A percentile compares a stretch with the other conserved stretches of the same genome.
phyloP scores from a whole-genome alignment of 2,329 filamentous ascomycete species.

The Stromatinia cepivora region DNA sequence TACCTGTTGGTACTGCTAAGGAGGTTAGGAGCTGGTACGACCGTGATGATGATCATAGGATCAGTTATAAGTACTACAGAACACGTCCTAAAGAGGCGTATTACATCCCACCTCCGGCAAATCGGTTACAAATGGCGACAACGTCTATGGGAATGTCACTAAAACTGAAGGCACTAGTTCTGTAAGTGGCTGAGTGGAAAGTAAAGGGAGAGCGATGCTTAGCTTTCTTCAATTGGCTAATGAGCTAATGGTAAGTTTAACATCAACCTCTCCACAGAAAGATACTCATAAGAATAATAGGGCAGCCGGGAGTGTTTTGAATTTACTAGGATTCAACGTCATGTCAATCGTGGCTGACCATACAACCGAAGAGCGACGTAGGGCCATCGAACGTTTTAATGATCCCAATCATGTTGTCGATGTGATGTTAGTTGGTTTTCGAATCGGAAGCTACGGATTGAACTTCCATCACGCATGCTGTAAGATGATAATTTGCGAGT shows the following conservation, averaged over 20 bases:
- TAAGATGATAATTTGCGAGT: neutral
- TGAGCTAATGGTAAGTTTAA: neutral
- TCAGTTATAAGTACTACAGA: neutral
- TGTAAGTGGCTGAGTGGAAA: neutral
- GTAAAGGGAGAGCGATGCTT: neutral
- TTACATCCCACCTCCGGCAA: neutral
- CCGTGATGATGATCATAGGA: neutral
- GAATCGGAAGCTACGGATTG: neutral
- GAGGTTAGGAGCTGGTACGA: neutral
- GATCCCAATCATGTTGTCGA: neutral
- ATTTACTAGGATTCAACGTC: neutral
- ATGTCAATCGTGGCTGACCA: neutral
- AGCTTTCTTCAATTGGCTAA: neutral
- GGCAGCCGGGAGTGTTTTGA: neutral
- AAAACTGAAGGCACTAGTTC: neutral
- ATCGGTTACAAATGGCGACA: neutral
- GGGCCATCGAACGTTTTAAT: neutral
- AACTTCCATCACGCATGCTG: neutral
- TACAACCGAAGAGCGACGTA: neutral
- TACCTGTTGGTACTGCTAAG: neutral
- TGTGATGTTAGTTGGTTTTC: neutral
- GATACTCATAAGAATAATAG: neutral
- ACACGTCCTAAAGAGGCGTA: neutral
- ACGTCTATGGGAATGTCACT: neutral
- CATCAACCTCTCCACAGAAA: neutral